Percentiles rank a stretch among this genome's conserved stretches.
Evolutionary conservation across 352 stramenopile species (phyloP).

Genomic region (Pythium sukuiense): DNA sequence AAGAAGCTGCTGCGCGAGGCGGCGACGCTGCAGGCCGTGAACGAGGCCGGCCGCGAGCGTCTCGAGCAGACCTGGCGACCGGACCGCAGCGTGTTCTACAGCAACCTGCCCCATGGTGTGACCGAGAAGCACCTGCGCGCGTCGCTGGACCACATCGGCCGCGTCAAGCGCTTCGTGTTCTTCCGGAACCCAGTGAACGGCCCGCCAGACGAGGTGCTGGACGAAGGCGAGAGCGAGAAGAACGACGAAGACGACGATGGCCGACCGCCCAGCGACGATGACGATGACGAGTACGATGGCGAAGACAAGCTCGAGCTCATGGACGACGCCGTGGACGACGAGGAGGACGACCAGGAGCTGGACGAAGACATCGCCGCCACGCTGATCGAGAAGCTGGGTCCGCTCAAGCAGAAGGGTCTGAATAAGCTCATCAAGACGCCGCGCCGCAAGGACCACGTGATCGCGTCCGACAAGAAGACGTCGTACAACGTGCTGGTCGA

Average conservation of each 20-base stretch:
- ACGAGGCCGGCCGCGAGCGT: constrained; percentile 38
- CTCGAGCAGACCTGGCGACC: constrained; percentile 49
- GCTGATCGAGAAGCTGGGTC: constrained; percentile 16
- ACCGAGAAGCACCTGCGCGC: constrained; percentile 67
- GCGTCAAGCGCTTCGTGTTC: constrained; percentile 67
- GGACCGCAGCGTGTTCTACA: constrained; percentile 72
- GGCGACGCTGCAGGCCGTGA: constrained; percentile 44
- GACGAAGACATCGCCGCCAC: constrained; percentile 12
- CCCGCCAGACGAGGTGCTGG: constrained; percentile 43
- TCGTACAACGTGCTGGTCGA: constrained; percentile 73
- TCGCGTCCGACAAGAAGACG: constrained; percentile 78
- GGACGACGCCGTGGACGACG: constrained; percentile 2
- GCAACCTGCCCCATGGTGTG: constrained; percentile 68
- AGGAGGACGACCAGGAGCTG: constrained; percentile 14
- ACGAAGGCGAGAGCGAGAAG: constrained; percentile 28
- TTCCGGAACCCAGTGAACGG: constrained; percentile 67
- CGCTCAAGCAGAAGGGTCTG: constrained; percentile 20
- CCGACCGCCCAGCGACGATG: background rate
- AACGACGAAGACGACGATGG: constrained; percentile 24
- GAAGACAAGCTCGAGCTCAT: background rate
- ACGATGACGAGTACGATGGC: background rate
- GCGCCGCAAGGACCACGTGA: constrained; percentile 61
- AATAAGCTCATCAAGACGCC: constrained; percentile 42
- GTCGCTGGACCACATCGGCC: constrained; percentile 63
- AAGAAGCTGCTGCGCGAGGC: constrained; percentile 60